phyloP scores from a whole-genome alignment of 2,329 filamentous ascomycete species.

The Aspergillus arachidicola region DNA sequence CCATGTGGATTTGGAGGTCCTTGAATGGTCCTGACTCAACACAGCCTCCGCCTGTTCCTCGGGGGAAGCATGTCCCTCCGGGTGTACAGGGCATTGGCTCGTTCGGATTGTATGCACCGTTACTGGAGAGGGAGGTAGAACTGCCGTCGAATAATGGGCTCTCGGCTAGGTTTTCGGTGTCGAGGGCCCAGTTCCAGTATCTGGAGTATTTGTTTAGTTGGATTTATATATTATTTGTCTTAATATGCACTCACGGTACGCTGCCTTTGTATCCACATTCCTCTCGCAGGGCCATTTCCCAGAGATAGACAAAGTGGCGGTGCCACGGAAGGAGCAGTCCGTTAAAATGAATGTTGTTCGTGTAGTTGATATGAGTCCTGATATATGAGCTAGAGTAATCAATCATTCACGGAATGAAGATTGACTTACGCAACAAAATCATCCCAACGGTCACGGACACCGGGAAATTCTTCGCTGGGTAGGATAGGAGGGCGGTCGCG shows the following conservation, averaged over 20 bases:
- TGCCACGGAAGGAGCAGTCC: conserved; percentile 15
- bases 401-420: not conserved
- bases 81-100: not conserved
- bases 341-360: conserved; percentile 9
- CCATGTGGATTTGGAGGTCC: conserved; percentile 8
- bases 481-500: conserved; percentile 9
- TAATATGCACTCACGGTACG: conserved; percentile 22
- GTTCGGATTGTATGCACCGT: conserved; percentile 22
- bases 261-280: conserved; percentile 15
- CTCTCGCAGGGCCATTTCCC: conserved; percentile 10
- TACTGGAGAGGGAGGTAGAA: conserved; percentile 21
- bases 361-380: conserved; percentile 17
- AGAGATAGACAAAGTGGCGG: conserved; percentile 15
- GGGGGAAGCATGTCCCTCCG: not conserved
- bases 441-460: conserved; percentile 15
- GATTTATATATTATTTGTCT: not conserved
- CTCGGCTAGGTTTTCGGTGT: conserved; percentile 5
- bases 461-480: conserved; percentile 10
- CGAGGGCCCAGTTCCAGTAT: conserved; percentile 18
- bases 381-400: not conserved
- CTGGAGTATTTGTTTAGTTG: not conserved
- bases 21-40: conserved; percentile 14
- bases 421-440: conserved; percentile 17
- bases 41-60: conserved; percentile 7
- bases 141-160: conserved; percentile 16